Percentiles rank a stretch among this genome's conserved stretches.
phyloP scores from a whole-genome alignment of 1,284 basidiomycete species.

The Ustilago cynodontis region DNA sequence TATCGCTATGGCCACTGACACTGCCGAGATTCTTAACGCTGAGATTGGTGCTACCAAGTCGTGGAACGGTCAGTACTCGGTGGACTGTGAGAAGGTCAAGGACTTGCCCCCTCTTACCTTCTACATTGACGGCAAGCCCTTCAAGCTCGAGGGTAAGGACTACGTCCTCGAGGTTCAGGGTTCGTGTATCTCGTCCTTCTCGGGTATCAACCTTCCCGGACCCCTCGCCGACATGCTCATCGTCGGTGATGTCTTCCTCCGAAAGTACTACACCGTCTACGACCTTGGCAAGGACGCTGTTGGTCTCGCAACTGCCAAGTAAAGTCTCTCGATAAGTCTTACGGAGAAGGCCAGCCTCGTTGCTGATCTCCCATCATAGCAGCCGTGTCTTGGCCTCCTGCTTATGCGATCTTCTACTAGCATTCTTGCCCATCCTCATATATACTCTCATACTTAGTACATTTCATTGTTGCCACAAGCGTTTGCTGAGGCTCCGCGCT shows the following conservation, averaged over 20 bases:
- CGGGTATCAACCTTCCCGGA: slow-evolving; percentile 88
- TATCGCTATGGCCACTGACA: slow-evolving; percentile 90
- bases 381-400: neutral
- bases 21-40: slow-evolving; percentile 97
- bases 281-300: slow-evolving; percentile 86
- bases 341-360: neutral
- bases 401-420: neutral
- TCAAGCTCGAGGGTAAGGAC: slow-evolving; percentile 84
- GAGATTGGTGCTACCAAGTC: slow-evolving; percentile 74
- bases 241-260: slow-evolving; percentile 76
- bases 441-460: slow-evolving; percentile 2
- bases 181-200: slow-evolving; percentile 94
- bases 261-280: slow-evolving; percentile 94
- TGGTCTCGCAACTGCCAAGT: slow-evolving; percentile 79
- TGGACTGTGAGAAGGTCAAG: slow-evolving; percentile 88
- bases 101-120: slow-evolving; percentile 87
- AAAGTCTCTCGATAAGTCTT: slow-evolving; percentile 27
- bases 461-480: neutral
- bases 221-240: slow-evolving; percentile 92
- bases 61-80: slow-evolving; percentile 70
- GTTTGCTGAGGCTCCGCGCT: neutral
- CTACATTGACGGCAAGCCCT: slow-evolving; percentile 73
- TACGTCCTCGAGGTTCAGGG: slow-evolving; percentile 90
- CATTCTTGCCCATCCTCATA: neutral
- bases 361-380: neutral